Evolutionary conservation across 495 filamentous ascomycete species (phyloP).

Genomic region (Podospora fimiseda): DNA sequence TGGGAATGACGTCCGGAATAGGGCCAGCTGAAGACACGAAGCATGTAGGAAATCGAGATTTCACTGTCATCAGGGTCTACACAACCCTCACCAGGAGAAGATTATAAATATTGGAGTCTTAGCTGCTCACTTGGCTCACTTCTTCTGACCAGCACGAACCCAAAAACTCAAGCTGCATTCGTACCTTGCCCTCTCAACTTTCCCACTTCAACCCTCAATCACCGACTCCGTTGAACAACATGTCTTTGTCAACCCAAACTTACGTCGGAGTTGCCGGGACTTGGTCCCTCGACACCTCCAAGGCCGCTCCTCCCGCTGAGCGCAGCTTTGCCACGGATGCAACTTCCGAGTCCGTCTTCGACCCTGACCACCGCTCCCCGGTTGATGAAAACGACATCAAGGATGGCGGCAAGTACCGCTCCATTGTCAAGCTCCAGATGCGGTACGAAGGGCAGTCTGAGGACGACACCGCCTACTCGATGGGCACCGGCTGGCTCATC

Average conservation of each 20-base stretch:
- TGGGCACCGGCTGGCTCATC: slow-evolving; percentile 38
- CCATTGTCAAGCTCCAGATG: slow-evolving; percentile 35
- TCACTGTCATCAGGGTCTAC: no score
- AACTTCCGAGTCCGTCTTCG: slow-evolving; percentile 19
- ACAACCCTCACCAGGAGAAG: no score
- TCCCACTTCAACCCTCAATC: no score
- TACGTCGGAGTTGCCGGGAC: background rate
- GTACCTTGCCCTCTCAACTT: no score
- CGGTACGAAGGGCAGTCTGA: slow-evolving; percentile 28
- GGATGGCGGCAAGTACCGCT: slow-evolving; percentile 33
- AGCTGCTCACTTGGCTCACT: no score
- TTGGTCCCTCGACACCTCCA: background rate
- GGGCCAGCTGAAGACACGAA: no score
- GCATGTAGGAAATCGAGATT: no score
- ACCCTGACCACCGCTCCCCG: slow-evolving; percentile 22
- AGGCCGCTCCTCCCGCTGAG: slow-evolving; percentile 1
- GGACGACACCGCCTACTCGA: slow-evolving; percentile 17
- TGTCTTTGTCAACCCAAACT: background rate
- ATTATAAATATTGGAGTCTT: no score
- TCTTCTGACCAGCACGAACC: no score
- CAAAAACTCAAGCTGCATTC: no score
- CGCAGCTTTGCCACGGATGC: slow-evolving; percentile 4
- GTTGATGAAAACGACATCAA: slow-evolving; percentile 23
- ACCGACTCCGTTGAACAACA: no score
- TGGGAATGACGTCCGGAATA: no score